Evolutionary conservation across 176 grass and related monocot genomes (phyloP), one percentile per base, ranked within the genome.

Genomic region (Carex myosuroides): DNA sequence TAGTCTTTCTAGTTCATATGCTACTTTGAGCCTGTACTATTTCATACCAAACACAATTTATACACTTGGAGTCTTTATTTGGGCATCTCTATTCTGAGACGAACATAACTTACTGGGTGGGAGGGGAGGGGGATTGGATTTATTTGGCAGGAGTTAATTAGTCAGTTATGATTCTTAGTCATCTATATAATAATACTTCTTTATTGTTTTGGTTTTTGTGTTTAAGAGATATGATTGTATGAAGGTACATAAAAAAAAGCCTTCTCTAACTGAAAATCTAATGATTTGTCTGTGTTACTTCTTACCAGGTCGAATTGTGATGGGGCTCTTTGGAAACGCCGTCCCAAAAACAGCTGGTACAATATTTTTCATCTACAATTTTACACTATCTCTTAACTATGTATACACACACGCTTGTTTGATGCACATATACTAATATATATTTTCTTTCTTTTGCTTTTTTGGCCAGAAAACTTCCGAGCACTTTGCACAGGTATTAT

Each of bases 321-420:
- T 99, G 77, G 96, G 96, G 53, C 89, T 99, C 85, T 99, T 95
- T 3, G 96, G 96, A 17, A 99, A 99, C 0, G 85, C 96, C 60
- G 96, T 99, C 64, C 96, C 96, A 64, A 99, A 95, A 85, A 99
- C 96, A 53, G 96, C 93, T 83, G 96, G 96, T 99, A 93, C 33
- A 13, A 11, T 90, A 17, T 41, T 30, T 30, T 39, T 41, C 3
- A 32, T 63, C 1, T 81, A 1, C 52, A 80, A 80, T 18, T 17
- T 82, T 53, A 65, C 48, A 57, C 13, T 85, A 16, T 76, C 30
- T 55, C 17, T 29, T 54, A 54, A 42, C 59, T 54, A 3, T 16
- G n/a, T 13, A 41, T 46, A 32, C 7, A 64, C 56, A 81, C n/a
- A 20, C 13, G 30, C 42, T 89, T 42, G 10, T 7, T 21, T n/a